Conservation (phyloP, 2,329 filamentous ascomycete species). For the Pseudogymnoascus sp. region DNA sequence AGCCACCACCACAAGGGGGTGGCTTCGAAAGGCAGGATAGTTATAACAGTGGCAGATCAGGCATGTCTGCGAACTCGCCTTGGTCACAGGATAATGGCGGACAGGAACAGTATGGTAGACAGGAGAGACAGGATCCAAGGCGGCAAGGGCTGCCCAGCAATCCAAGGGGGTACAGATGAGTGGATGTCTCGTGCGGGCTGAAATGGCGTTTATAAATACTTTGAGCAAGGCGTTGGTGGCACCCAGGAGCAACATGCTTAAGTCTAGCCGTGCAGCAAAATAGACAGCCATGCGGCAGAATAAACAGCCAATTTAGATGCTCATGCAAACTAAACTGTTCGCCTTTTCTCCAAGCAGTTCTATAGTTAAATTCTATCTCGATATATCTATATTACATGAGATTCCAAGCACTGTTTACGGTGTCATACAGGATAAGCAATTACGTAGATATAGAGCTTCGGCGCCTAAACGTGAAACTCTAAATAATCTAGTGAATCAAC, state of each 20-base stretch:
- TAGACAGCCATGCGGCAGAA: neutral
- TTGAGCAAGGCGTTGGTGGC: slow-evolving; percentile 6
- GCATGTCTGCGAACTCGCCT: neutral
- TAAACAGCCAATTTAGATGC: neutral
- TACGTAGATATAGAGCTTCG: neutral
- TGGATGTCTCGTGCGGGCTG: neutral
- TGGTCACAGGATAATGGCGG: neutral
- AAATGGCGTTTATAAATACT: neutral
- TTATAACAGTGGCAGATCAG: neutral
- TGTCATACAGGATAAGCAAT: neutral
- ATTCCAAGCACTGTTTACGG: neutral
- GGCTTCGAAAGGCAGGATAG: neutral
- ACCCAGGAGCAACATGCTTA: slow-evolving; percentile 1
- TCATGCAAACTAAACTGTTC: neutral
- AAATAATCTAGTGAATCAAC: neutral
- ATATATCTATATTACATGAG: neutral
- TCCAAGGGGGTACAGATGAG: neutral
- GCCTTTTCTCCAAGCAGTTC: neutral
- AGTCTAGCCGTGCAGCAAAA: neutral
- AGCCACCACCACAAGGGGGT: neutral
- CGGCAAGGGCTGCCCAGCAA: slow-evolving; percentile 4
- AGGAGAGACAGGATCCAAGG: neutral
- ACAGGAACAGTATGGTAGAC: neutral
- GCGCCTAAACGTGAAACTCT: neutral
- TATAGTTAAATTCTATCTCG: neutral